Percentiles rank a stretch among this genome's conserved stretches.
These are phyloP conservation scores for Arbutus unedo DNA, from an alignment of 148 eudicot genomes.

Conservation along the genomic window DNA sequence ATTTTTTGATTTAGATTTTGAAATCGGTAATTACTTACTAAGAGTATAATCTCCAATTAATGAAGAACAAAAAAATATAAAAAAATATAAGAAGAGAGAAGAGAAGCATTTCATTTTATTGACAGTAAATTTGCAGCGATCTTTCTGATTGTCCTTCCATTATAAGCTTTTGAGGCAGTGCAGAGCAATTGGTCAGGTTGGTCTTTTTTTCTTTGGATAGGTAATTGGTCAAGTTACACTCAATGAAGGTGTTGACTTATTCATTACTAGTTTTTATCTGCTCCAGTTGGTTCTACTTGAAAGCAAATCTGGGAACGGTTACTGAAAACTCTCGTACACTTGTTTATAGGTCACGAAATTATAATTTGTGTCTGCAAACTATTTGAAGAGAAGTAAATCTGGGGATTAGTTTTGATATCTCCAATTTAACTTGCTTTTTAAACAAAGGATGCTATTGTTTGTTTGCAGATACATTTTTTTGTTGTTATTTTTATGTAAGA, in stretches of 20 bases:
- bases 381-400: not conserved
- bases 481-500: not conserved
- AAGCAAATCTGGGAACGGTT: constrained; percentile 7
- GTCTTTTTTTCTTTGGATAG: not conserved
- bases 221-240: constrained; percentile 13
- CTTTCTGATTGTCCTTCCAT: not conserved
- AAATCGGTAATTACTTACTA: no score
- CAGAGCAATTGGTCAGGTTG: not conserved
- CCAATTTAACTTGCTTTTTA: not conserved
- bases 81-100: no score
- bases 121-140: not conserved
- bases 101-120: no score
- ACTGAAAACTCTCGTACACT: not conserved
- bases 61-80: no score
- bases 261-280: not conserved
- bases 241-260: not conserved
- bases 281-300: not conserved
- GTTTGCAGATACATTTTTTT: not conserved
- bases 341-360: not conserved
- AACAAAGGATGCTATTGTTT: not conserved
- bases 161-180: not conserved
- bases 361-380: not conserved
- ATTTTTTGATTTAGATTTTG: no score
- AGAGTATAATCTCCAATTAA: not conserved
- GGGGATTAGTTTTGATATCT: not conserved